phyloP scores from a whole-genome alignment of 352 stramenopile genomes.

The Globisporangium apiculatum region DNA sequence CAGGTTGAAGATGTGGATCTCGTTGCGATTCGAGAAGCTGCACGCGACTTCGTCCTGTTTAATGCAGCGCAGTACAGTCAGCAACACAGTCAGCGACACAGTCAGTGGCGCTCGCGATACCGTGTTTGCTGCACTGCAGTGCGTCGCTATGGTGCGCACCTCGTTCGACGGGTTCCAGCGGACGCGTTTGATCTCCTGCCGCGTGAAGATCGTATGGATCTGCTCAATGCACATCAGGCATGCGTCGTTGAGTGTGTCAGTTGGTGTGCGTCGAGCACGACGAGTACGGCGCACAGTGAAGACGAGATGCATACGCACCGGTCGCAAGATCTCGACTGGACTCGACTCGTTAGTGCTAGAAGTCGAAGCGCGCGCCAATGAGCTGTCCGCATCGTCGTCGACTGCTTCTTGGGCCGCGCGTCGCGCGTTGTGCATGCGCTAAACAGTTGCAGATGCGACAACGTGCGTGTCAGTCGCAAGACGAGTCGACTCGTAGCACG shows the following conservation, averaged over 20 bases:
- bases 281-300: neutral
- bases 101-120: no score
- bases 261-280: neutral
- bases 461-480: no score
- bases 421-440: neutral
- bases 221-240: conserved; percentile 8
- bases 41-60: conserved; percentile 65
- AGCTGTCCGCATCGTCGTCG: neutral
- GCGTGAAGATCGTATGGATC: conserved; percentile 73
- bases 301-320: conserved; percentile 16
- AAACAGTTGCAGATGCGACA: neutral
- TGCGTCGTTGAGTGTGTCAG: no score
- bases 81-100: neutral
- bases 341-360: neutral
- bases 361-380: neutral
- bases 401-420: neutral
- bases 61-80: no score
- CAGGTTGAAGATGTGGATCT: conserved; percentile 71
- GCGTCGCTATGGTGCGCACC: conserved; percentile 13
- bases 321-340: conserved; percentile 21
- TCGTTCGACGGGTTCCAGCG: conserved; percentile 71
- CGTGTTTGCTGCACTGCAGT: no score
- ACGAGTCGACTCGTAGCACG: no score
- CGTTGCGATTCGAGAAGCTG: conserved; percentile 64
- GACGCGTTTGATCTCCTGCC: conserved; percentile 62